Evolutionary conservation across 2,329 filamentous ascomycete genomes (phyloP), one percentile per base, ranked within the genome.

Genomic region (Pyricularia sp.): DNA sequence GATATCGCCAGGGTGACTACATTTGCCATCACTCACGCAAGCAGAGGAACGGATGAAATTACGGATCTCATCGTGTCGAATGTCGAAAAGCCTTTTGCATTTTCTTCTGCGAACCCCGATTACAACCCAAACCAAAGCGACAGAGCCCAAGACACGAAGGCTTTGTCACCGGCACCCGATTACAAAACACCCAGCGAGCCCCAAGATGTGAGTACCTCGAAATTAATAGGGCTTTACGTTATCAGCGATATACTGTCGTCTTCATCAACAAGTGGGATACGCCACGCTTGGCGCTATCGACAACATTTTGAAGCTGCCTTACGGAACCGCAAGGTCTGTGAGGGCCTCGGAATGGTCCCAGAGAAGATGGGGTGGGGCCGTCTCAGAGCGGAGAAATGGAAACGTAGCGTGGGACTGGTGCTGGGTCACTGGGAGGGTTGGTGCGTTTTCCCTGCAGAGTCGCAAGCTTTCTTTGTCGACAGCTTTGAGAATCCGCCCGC

Each of bases 41-140:
- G 90, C 58, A 85, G 88, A 25, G 95, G 94, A 20, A 91, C 92
- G 14, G 92, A 96, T 72, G 95, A 98, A 80, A 90, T 97, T 50
- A 93, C 97, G n/a, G 87, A 94, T 66, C 87, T 97, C 79, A 89
- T 98, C 55, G 86, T 97, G 0, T 85, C 88, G 0, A 98, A 99
- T 74, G 84, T 98, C 42, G 84, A 91, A 70, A 87, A 85, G 67
- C 95, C 95, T 0, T 88, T 96, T 69, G 86, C 89, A 6, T 87
- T 90, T 72, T 92, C 89, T 0, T 85, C 85, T 7, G 91, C 91
- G 28, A 94, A 92, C 70, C 86, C 88, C 0, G 81, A 86, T 9
- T 79, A 80, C 72, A 80, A 77, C 23, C 77, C 76, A 68, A 79
- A 80, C 33, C 73, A 73, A 0, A 81, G 80, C 61, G 75, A 78